phyloP scores from a whole-genome alignment of 352 stramenopile genomes.

The Paralagenidium karlingii region DNA sequence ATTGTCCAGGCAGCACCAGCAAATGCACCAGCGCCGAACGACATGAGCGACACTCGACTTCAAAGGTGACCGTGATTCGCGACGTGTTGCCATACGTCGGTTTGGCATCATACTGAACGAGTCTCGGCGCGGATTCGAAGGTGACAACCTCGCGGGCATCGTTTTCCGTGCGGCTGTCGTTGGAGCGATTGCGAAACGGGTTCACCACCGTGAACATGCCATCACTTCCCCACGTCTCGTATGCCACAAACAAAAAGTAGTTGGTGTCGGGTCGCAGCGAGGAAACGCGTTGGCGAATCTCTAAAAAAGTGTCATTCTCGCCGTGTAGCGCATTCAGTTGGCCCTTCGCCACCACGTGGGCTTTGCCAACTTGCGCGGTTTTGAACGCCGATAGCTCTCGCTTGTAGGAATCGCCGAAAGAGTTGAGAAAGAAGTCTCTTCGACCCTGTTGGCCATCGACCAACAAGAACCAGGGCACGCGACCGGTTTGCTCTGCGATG shows the following conservation, averaged over 20 bases:
- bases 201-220: conserved; percentile 65
- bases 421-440: conserved; percentile 19
- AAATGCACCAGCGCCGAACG: no score
- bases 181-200: conserved; percentile 25
- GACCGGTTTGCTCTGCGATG: conserved; percentile 15
- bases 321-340: conserved; percentile 15
- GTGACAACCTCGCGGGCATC: conserved; percentile 38
- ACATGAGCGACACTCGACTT: no score
- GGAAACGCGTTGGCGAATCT: conserved; percentile 21
- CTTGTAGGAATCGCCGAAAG: conserved; percentile 12
- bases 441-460: conserved; percentile 30
- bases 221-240: conserved; percentile 47
- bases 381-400: conserved; percentile 13
- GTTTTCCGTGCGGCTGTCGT: conserved; percentile 22
- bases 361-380: conserved; percentile 11
- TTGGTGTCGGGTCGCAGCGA: conserved; percentile 22
- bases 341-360: conserved; percentile 31
- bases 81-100: conserved; percentile 48
- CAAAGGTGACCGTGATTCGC: conserved; percentile 37
- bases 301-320: conserved; percentile 37
- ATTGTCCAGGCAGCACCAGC: no score
- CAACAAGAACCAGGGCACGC: conserved; percentile 51
- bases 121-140: conserved; percentile 23
- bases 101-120: conserved; percentile 21
- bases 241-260: conserved; percentile 65